Percentiles rank a stretch among this genome's conserved stretches.
phyloP scores from a whole-genome alignment of 139 green algal genomes.

The Auxenochlorella pyrenoidosa region DNA sequence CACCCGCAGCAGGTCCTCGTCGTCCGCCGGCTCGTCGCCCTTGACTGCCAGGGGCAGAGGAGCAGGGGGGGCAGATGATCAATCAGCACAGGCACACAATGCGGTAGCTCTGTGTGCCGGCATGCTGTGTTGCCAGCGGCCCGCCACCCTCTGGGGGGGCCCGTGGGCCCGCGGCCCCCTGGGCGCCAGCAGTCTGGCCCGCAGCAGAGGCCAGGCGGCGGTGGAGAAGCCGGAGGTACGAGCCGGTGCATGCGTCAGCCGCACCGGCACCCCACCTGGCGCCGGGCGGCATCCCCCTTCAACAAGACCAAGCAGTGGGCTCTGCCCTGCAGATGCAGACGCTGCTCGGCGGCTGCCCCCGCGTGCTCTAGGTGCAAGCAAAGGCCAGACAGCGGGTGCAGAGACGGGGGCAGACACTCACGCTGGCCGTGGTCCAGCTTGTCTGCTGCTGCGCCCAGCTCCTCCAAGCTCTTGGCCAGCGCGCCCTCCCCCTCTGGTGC shows the following conservation, averaged over 20 bases:
- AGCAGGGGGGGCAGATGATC: too few species aligned
- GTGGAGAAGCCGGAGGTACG: neutral
- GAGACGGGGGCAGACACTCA: neutral
- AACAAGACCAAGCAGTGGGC: neutral
- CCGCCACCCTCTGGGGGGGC: neutral
- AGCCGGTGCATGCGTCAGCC: neutral
- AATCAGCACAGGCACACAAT: neutral
- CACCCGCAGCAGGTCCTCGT: conserved; percentile 26
- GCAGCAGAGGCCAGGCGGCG: neutral
- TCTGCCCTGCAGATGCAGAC: neutral
- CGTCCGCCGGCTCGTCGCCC: neutral
- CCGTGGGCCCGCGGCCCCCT: neutral
- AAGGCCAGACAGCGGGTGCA: too few species aligned
- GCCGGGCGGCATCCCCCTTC: neutral
- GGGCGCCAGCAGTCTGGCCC: neutral
- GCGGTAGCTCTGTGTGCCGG: too few species aligned
- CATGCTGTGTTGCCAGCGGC: neutral
- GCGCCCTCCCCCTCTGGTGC: neutral
- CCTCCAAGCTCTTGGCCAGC: neutral
- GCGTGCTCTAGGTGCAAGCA: neutral
- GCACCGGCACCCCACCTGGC: neutral
- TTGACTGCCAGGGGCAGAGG: neutral
- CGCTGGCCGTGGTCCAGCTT: neutral
- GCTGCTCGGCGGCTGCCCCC: too few species aligned
- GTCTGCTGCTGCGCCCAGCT: neutral